Percentiles rank a stretch among this genome's conserved stretches.
Evolutionary conservation across 2,329 filamentous ascomycete genomes (phyloP).

Genomic region (Pseudocercospora musae): DNA sequence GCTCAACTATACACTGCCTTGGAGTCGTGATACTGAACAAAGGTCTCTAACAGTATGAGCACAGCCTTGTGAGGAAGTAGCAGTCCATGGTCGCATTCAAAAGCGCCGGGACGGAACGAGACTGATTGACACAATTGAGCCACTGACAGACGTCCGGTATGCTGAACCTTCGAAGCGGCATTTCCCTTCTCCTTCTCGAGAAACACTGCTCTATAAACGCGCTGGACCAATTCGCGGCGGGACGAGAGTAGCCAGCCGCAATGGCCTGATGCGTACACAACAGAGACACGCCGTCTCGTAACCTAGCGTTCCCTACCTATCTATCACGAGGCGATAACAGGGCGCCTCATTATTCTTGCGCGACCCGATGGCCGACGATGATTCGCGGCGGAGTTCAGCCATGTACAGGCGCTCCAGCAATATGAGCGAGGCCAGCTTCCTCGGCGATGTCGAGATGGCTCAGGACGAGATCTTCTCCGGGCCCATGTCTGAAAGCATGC

Average conservation of each 20-base stretch:
- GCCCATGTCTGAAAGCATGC: conserved; percentile 92
- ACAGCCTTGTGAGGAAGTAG: too few relatives aligned
- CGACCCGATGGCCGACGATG: conserved; percentile 21
- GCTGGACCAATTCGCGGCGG: neutral
- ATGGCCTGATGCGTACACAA: neutral
- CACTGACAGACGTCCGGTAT: too few relatives aligned
- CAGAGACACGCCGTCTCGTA: conserved; percentile 1
- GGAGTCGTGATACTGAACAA: neutral
- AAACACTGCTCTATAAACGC: neutral
- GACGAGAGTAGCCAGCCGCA: neutral
- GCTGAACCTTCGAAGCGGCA: neutral
- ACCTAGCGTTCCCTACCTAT: neutral
- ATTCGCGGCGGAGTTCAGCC: conserved; percentile 25
- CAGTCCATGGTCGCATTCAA: neutral
- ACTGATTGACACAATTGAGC: neutral
- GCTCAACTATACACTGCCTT: neutral
- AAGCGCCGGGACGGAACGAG: neutral
- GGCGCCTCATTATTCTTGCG: neutral
- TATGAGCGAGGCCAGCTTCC: conserved; percentile 63
- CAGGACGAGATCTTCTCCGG: conserved; percentile 93
- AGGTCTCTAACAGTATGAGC: too few relatives aligned
- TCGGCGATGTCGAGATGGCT: conserved; percentile 98
- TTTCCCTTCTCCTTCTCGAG: neutral
- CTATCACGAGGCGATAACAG: neutral
- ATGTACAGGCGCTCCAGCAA: conserved; percentile 65